phyloP scores from a whole-genome alignment of 2,329 filamentous ascomycete species.

The Rhinocladiella similis region DNA sequence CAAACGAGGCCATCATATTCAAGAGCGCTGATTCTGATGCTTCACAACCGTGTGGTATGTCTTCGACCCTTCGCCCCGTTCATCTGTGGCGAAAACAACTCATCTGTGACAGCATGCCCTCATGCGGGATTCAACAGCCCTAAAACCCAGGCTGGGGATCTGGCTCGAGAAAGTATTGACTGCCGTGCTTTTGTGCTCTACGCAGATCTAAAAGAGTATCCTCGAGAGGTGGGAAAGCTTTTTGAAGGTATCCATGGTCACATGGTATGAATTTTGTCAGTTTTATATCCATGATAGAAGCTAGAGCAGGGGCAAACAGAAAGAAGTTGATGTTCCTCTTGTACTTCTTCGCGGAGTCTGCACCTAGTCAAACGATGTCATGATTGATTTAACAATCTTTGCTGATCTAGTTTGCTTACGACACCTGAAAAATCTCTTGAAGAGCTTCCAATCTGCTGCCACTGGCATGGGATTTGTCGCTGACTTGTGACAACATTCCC shows the following conservation, averaged over 20 bases:
- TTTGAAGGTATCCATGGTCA: neutral
- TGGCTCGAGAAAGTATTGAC: slow-evolving; percentile 1
- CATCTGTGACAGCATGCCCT: neutral
- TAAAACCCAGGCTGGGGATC: neutral
- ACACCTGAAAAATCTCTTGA: too few species aligned
- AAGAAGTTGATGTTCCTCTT: too few species aligned
- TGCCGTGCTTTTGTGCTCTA: neutral
- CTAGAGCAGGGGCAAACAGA: too few species aligned
- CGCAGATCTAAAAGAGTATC: neutral
- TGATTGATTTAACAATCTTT: too few species aligned
- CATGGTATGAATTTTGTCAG: neutral
- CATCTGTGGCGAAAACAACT: neutral
- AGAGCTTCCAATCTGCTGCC: too few species aligned
- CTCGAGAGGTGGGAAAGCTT: neutral
- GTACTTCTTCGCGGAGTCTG: too few species aligned
- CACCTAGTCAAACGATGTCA: too few species aligned
- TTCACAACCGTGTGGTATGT: neutral
- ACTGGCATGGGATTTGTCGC: too few species aligned
- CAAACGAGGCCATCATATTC: too few species aligned
- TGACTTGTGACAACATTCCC: too few species aligned
- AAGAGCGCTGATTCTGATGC: neutral
- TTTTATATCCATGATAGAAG: neutral
- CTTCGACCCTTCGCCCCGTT: neutral
- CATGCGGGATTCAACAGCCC: neutral
- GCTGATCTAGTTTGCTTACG: too few species aligned